Conservation (phyloP, 2,329 filamentous ascomycete genomes). For the Massarina eburnea region DNA sequence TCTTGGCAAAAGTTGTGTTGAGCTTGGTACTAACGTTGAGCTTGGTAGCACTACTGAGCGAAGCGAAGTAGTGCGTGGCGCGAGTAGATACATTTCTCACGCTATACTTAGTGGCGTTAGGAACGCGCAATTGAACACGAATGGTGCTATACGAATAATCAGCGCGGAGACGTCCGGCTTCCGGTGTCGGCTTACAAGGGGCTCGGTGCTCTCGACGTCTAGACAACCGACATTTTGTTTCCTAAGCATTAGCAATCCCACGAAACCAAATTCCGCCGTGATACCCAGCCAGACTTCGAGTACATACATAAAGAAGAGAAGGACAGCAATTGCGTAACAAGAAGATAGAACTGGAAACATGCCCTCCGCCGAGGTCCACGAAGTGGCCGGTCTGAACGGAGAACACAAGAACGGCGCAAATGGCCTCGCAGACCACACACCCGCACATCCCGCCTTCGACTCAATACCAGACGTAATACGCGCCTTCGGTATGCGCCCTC, state of each 20-base stretch:
- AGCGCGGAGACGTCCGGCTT: too few relatives aligned
- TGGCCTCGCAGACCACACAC: slow-evolving; percentile 24
- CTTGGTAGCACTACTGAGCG: too few relatives aligned
- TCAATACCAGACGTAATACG: slow-evolving; percentile 50
- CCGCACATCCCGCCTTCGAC: slow-evolving; percentile 46
- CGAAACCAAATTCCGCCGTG: neutral
- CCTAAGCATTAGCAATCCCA: slow-evolving; percentile 21
- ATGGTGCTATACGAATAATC: too few relatives aligned
- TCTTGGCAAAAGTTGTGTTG: too few relatives aligned
- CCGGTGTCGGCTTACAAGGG: slow-evolving; percentile 28
- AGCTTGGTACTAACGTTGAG: too few relatives aligned
- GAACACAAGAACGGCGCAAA: slow-evolving; percentile 11
- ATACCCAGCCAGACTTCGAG: too few relatives aligned
- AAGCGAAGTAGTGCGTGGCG: too few relatives aligned
- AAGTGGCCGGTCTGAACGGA: slow-evolving; percentile 17
- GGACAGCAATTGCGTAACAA: neutral
- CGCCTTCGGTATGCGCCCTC: slow-evolving; percentile 43
- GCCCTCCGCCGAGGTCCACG: slow-evolving; percentile 22
- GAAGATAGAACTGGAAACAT: slow-evolving; percentile 12
- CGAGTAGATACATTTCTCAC: too few relatives aligned
- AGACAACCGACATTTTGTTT: slow-evolving; percentile 10
- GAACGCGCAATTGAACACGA: too few relatives aligned
- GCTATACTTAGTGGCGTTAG: too few relatives aligned
- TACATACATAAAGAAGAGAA: neutral
- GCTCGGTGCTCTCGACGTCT: neutral